Evolutionary conservation across 2,329 filamentous ascomycete species (phyloP), one percentile per base, ranked within the genome.

Genomic region (Fusarium sarcochroum): DNA sequence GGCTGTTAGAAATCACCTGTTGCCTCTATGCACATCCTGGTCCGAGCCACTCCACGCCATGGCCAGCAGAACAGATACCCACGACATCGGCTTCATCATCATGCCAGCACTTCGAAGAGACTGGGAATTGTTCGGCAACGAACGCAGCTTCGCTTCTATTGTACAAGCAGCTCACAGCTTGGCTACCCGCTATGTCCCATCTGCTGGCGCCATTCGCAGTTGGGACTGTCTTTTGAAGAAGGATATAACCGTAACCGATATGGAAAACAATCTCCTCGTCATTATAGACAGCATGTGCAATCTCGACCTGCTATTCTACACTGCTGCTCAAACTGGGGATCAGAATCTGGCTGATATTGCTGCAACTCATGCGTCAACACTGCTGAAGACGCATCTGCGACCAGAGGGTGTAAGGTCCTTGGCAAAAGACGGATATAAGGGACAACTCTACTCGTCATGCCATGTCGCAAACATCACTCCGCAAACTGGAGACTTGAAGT

Each of bases 41-140:
- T 52, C 67, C 11, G 47, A 45, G 8, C 66, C 68, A 14, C 41
- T 53, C 11, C 53, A 81, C 48, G 64, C 47, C 17, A 82, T 82
- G 75, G 72, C 78, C 10, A 73, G 60, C 60, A 80, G 82, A 30
- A 86, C 78, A 6, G 83, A 86, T 54, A 87, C 85, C 0, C 85
- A 87, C 58, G 85, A 87, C 41, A 79, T 87, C 59, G 84, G 84
- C 0, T 87, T 87, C 66, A 87, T 87, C 25, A 79, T 86, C 6
- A 79, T 82, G 50, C 84, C 85, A 0, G 80, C 83, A 2, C 70
- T 85, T 1, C 79, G 80, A 21, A 77, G 80, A 27, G 81, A 84
- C 27, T 87, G 81, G 80, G 82, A 85, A 38, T 70, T 86, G 7
- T 82, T 79, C 0, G 79, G 80, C 0, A 79, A 81, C 46, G 46